phyloP scores from a whole-genome alignment of 768 basidiomycete genomes.

The Dioszegia crocea region DNA sequence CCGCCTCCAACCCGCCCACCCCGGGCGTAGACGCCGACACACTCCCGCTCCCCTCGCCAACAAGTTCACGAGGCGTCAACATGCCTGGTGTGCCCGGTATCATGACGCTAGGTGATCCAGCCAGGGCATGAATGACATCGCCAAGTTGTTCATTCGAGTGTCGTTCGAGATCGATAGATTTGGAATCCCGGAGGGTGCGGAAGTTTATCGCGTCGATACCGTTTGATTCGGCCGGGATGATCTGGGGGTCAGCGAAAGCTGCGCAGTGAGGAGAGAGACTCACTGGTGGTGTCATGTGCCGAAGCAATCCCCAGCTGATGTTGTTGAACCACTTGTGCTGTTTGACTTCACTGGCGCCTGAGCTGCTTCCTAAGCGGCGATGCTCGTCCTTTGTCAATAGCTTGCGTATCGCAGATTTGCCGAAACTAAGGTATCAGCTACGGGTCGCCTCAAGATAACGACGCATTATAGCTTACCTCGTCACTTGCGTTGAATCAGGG shows the following conservation, averaged over 20 bases:
- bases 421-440: slow-evolving; percentile 56
- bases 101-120: slow-evolving; percentile 45
- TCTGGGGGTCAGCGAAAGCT: slow-evolving; percentile 54
- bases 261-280: slow-evolving; percentile 46
- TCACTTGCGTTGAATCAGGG: slow-evolving; percentile 75
- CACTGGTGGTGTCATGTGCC: slow-evolving; percentile 89
- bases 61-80: slow-evolving; percentile 46
- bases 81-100: slow-evolving; percentile 43
- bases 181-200: slow-evolving; percentile 82
- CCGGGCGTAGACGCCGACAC: neutral
- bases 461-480: slow-evolving; percentile 55
- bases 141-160: slow-evolving; percentile 37
- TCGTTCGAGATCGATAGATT: slow-evolving; percentile 72
- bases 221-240: slow-evolving; percentile 71
- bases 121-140: slow-evolving; percentile 50
- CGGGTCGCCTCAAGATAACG: neutral
- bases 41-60: neutral
- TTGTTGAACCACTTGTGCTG: slow-evolving; percentile 97
- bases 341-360: slow-evolving; percentile 97
- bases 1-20: slow-evolving; percentile 31
- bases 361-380: slow-evolving; percentile 80
- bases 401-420: slow-evolving; percentile 81
- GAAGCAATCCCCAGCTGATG: slow-evolving; percentile 89
- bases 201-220: slow-evolving; percentile 83
- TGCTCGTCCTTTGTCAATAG: slow-evolving; percentile 88